Percentiles rank a stretch among this genome's conserved stretches.
Evolutionary conservation across 2,329 filamentous ascomycete species (phyloP).

Genomic region (Fusarium nelsonii): DNA sequence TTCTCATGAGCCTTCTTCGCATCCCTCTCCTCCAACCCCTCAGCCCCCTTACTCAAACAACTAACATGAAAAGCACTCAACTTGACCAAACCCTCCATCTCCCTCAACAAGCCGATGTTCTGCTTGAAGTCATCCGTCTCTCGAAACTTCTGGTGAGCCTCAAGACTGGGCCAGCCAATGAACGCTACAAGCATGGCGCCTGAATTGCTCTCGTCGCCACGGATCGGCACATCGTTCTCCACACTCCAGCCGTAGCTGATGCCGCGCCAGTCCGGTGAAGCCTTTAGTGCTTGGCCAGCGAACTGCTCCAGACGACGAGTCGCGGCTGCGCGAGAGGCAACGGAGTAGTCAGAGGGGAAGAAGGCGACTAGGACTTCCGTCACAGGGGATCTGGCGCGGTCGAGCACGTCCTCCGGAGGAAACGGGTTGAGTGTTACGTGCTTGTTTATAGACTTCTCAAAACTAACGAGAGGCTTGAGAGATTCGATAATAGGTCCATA

Average conservation of each 20-base stretch:
- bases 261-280: conserved; percentile 38
- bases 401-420: conserved; percentile 41
- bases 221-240: conserved; percentile 50
- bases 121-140: conserved; percentile 54
- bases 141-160: conserved; percentile 54
- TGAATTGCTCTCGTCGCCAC: conserved; percentile 45
- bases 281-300: conserved; percentile 32
- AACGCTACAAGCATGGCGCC: conserved; percentile 46
- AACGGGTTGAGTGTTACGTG: conserved; percentile 41
- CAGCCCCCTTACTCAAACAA: conserved; percentile 33
- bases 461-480: conserved; percentile 31
- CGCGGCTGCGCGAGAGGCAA: conserved; percentile 34
- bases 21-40: conserved; percentile 14
- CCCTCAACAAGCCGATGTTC: conserved; percentile 45
- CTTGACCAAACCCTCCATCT: conserved; percentile 42
- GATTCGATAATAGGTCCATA: conserved; percentile 36
- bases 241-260: conserved; percentile 51
- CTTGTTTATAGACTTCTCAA: conserved; percentile 38
- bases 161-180: conserved; percentile 56
- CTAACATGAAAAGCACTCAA: conserved; percentile 42
- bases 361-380: conserved; percentile 42
- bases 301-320: conserved; percentile 37
- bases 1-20: conserved; percentile 30
- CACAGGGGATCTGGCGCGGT: conserved; percentile 35
- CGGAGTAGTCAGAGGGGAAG: conserved; percentile 41